Base-by-base conservation (phyloP, 768 basidiomycete species). In the Saitozyma sp. region DNA sequence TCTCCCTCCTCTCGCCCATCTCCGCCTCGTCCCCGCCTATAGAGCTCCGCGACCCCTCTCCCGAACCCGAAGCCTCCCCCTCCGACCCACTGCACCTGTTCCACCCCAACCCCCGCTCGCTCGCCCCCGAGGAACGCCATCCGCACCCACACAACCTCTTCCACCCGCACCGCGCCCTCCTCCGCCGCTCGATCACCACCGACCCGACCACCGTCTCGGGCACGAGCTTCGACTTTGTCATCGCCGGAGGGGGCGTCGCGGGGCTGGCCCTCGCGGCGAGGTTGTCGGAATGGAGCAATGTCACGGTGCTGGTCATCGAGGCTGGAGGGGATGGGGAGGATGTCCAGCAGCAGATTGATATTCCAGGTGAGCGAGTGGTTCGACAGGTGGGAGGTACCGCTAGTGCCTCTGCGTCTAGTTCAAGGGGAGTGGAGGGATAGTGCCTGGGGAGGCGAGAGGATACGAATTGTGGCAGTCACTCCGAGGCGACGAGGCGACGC, bases 221-320 rank as follows among this genome's bases (percentile, higher is more conserved):
- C 13, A 42, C 39, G 10, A 38, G 63, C 6, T 76, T 70, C 53
- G 86, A 87, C 77, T 86, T 84, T 67, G 81, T 87, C 62, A 81
- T 84, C 67, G 80, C 80, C 14, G 83, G 84, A 43, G 84, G 84
- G 39, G 84, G 84, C 41, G 79, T 82, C 17, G 83, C 83, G 7
- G 84, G 84, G 45, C 79, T 84, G 56, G 82, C 82, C 14, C 67
- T 85, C 40, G 84, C 83, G 6, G 70, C 81, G 16, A 80, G 84
- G 53, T 75, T 85, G 48, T 82, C 82, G 9, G 84, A 84, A 64
- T 83, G 84, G 75, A 62, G 73, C 6, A 83, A 83, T 69, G 79
- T 79, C 42, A 83, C 83, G 14, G 84, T 84, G 16, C 78, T 83
- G 52, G 81, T 83, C 51, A 67, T 79, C 54, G 78, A 79, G 59